Conservation (phyloP, 1,139 yeast genomes). For the Pichia kudriavzevii region DNA sequence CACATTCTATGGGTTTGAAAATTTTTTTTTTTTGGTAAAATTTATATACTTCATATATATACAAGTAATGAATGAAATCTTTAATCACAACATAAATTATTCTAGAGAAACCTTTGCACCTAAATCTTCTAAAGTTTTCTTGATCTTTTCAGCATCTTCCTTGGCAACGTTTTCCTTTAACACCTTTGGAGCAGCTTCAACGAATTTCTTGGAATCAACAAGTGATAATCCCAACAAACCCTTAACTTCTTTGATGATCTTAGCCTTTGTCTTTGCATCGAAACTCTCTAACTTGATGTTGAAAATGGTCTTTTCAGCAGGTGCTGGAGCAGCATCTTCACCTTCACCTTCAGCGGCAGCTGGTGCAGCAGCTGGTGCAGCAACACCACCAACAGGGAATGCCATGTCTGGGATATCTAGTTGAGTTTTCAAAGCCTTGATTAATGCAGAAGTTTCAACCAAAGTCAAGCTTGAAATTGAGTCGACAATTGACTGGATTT, state of each 20-base stretch:
- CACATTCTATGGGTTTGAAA: too few species aligned
- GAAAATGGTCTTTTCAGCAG: slow-evolving; percentile 88
- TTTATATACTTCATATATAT: slow-evolving; percentile 10
- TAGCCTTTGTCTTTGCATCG: slow-evolving; percentile 93
- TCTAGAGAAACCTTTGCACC: slow-evolving; percentile 92
- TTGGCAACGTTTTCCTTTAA: slow-evolving; percentile 79
- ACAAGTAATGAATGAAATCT: slow-evolving; percentile 8
- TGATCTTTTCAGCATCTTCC: slow-evolving; percentile 89
- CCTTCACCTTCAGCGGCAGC: slow-evolving; percentile 59
- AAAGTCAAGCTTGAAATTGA: slow-evolving; percentile 83
- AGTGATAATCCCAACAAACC: slow-evolving; percentile 82
- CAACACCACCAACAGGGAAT: slow-evolving; percentile 46
- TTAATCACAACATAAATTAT: slow-evolving; percentile 32
- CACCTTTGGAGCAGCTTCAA: slow-evolving; percentile 93
- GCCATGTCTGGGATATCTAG: slow-evolving; percentile 91
- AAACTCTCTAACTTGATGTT: slow-evolving; percentile 86
- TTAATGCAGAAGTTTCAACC: slow-evolving; percentile 81
- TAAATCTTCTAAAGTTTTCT: slow-evolving; percentile 83
- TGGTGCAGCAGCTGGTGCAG: slow-evolving; percentile 49
- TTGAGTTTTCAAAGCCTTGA: slow-evolving; percentile 74
- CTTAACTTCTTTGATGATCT: slow-evolving; percentile 95
- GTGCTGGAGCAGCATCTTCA: slow-evolving; percentile 67
- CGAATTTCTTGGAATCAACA: slow-evolving; percentile 96
- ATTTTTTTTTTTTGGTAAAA: too few species aligned
- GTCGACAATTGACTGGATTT: slow-evolving; percentile 80